phyloP scores from a whole-genome alignment of 2,329 filamentous ascomycete genomes.

The Trichocomaceae sp. region DNA sequence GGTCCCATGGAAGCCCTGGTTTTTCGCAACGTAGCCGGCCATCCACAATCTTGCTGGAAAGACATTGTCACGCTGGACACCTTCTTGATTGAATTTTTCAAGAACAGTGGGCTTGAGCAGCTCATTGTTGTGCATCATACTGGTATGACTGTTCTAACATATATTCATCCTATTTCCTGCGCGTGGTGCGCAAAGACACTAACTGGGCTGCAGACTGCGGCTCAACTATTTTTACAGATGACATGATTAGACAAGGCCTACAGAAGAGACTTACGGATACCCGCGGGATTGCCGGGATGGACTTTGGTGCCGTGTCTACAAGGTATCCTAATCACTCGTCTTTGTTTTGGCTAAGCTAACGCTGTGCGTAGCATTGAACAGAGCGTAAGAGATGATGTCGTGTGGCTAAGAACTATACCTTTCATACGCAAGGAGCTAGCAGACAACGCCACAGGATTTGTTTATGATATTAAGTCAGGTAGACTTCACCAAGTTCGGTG shows the following conservation, averaged over 20 bases:
- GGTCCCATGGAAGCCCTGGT: neutral
- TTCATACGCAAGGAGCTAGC: neutral
- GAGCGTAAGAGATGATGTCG: conserved; percentile 2
- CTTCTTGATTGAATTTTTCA: neutral
- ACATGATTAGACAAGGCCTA: neutral
- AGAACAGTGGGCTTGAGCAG: neutral
- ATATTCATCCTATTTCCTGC: neutral
- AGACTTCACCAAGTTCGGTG: neutral
- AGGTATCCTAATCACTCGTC: neutral
- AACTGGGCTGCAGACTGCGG: neutral
- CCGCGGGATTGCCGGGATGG: neutral
- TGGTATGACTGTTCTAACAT: neutral
- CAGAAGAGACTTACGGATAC: neutral
- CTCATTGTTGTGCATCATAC: neutral
- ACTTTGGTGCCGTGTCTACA: neutral
- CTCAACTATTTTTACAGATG: neutral
- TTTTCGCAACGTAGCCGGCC: conserved; percentile 1
- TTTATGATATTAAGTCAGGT: conserved; percentile 3
- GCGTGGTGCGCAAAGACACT: neutral
- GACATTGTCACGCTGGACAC: neutral
- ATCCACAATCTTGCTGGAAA: conserved; percentile 1
- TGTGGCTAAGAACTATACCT: neutral
- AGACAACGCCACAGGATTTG: neutral
- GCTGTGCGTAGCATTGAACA: neutral
- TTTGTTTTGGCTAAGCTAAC: neutral